These are phyloP conservation scores for Metrosideros polymorpha DNA, from an alignment of 441 rosid genomes.

Conservation along the genomic window DNA sequence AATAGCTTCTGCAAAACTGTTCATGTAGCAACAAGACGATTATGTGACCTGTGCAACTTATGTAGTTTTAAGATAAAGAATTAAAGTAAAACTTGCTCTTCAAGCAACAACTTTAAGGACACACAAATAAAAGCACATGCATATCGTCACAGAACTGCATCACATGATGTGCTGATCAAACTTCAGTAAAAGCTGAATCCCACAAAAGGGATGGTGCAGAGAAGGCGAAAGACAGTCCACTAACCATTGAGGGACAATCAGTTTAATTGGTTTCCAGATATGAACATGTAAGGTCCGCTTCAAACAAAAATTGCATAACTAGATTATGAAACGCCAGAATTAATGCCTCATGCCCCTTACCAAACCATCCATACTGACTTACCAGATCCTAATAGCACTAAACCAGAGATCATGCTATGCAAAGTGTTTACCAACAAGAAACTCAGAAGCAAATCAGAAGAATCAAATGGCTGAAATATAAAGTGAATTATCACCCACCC, in stretches of 20 bases:
- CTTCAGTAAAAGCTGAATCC: neutral
- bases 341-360: neutral
- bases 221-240: neutral
- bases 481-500: conserved; percentile 49
- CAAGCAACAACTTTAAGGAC: neutral
- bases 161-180: neutral
- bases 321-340: neutral
- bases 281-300: neutral
- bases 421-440: neutral
- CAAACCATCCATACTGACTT: neutral
- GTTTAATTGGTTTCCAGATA: neutral
- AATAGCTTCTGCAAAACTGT: neutral
- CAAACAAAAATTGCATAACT: neutral
- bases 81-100: neutral
- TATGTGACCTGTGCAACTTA: neutral
- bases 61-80: neutral
- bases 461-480: neutral
- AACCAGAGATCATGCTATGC: neutral
- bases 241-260: neutral
- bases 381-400: neutral
- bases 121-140: neutral
- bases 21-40: neutral
- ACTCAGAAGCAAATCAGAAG: neutral
- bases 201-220: neutral
- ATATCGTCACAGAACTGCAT: neutral